Evolutionary conservation across 306 rosid genomes (phyloP), one percentile per base, ranked within the genome.

Genomic region (cucumber (Cucumis sativus)): DNA sequence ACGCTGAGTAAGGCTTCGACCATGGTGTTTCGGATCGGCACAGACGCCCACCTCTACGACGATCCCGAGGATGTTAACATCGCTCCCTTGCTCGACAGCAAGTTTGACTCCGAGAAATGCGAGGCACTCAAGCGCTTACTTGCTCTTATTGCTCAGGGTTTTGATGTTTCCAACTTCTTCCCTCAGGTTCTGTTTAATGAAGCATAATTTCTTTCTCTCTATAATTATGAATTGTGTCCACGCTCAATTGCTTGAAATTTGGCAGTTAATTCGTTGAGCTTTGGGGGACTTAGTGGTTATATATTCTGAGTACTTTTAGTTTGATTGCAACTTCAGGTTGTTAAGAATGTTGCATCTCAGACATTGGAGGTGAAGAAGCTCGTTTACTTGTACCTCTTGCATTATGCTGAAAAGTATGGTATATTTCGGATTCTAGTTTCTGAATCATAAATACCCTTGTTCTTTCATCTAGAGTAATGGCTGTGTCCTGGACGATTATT

Each of bases 11-110:
- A 92, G 81, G 99, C 98, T n/a, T 96, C 98, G 18, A 88, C 99
- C 62, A 81, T 89, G 78, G 92, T 96, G 83, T 89, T 91, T 84
- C 92, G 98, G 79, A 92, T 96, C 89, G 98, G 99, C 17, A 90
- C 99, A n/a, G 99, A 96, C 79, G 98, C 99, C 4, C 98, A 92
- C 83, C 98, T 96, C 79, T 96, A 96, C 92, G 98, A 96, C 84
- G 99, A 96, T 30, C 99, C 99, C 30, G 97, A 92, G 6, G 97
- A 96, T 33, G 99, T 87, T 59, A 92, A 74, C 84, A 96, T 96
- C 75, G 89, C 88, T 40, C 88, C 93, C 23, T 88, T 92, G 28
- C 93, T 96, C 74, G 98, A 95, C 75, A 92, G 98, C 88, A 92
- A 82, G 83, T 96, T 92, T 89, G 99, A 92, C 80, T 89, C 97